Evolutionary conservation across 2,329 filamentous ascomycete genomes (phyloP).

Genomic region (Hypoxylon sp.): DNA sequence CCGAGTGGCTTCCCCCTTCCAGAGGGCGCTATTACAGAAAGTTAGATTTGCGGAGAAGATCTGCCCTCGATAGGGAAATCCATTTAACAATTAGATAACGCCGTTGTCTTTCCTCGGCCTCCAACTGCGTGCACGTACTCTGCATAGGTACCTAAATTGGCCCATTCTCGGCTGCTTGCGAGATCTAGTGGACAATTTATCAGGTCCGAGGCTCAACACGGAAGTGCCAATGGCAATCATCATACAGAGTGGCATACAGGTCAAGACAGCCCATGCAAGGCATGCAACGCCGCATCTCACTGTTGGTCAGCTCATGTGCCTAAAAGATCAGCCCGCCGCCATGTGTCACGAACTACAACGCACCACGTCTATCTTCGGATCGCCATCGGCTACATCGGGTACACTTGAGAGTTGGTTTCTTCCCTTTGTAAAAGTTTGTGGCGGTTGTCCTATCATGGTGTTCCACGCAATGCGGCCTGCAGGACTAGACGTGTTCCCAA

Average conservation of each 20-base stretch:
- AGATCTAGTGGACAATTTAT: conserved; percentile 24
- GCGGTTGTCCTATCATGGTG: conserved; percentile 32
- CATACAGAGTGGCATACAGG: conserved; percentile 3
- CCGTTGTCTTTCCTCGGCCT: conserved; percentile 12
- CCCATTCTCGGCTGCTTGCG: conserved; percentile 12
- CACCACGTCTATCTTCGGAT: conserved; percentile 36
- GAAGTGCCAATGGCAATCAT: conserved; percentile 31
- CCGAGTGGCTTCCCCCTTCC: conserved; percentile 35
- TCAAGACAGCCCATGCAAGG: conserved; percentile 22
- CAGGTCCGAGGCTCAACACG: conserved; percentile 26
- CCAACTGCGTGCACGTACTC: not conserved
- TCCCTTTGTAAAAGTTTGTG: conserved; percentile 14
- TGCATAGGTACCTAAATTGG: not conserved
- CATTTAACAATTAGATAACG: conserved; percentile 33
- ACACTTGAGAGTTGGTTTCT: conserved; percentile 5
- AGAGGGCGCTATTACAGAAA: conserved; percentile 17
- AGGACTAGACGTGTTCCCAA: conserved; percentile 12
- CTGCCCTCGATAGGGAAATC: conserved; percentile 31
- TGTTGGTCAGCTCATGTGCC: conserved; percentile 1
- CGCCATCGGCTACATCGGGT: conserved; percentile 9
- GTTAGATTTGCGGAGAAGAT: conserved; percentile 43
- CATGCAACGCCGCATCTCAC: not conserved
- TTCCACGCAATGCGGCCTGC: conserved; percentile 37
- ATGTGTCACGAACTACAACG: conserved; percentile 41
- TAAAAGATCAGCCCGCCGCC: conserved; percentile 17